These are phyloP conservation scores for Houttuynia cordata DNA, from an alignment of 164 flowering plant genomes.

Conservation along the genomic window DNA sequence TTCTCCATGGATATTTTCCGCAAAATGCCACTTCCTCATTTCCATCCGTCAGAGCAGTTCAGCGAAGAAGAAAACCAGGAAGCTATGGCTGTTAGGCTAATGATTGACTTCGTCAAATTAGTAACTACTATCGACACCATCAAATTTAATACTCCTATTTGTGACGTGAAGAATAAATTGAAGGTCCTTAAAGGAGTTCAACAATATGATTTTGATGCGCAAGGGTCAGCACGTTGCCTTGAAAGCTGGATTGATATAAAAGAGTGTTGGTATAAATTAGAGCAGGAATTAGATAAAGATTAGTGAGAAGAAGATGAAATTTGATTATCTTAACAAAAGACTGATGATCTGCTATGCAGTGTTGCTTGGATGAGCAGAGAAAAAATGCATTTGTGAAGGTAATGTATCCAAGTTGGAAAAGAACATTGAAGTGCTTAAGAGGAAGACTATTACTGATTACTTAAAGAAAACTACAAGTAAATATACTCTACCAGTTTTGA, in stretches of 20 bases:
- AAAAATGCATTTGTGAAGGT: no score
- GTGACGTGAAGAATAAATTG: not conserved
- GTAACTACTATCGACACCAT: not conserved
- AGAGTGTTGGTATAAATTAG: not conserved
- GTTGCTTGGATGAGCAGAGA: no score
- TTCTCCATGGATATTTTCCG: not conserved
- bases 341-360: no score
- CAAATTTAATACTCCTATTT: not conserved
- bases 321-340: not conserved
- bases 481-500: no score
- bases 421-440: no score
- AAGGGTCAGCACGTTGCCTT: not conserved
- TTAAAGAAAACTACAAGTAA: no score
- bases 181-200: not conserved
- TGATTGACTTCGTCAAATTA: not conserved
- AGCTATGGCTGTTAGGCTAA: not conserved
- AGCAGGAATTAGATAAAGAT: not conserved
- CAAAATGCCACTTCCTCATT: slow-evolving; percentile 1
- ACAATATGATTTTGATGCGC: slow-evolving; percentile 1
- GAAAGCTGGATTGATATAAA: not conserved
- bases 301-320: not conserved
- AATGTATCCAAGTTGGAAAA: no score
- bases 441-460: no score
- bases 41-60: slow-evolving; percentile 1
- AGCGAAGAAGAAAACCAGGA: no score